Evolutionary conservation across 2,329 filamentous ascomycete species (phyloP).

Genomic region (Leptographium wingfieldii): DNA sequence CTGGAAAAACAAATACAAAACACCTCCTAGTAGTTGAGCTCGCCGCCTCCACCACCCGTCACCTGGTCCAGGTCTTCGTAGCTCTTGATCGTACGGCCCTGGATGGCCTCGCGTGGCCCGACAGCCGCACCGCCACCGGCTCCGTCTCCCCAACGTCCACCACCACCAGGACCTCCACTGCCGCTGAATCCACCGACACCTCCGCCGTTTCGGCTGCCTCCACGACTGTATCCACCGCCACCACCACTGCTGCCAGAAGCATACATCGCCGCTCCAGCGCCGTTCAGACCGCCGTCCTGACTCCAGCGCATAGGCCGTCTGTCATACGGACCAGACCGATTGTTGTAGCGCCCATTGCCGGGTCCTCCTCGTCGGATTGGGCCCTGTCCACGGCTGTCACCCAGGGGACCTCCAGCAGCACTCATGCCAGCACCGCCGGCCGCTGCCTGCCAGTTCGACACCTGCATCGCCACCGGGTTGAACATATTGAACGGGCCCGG

Average conservation of each 20-base stretch:
- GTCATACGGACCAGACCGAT: constrained; percentile 62
- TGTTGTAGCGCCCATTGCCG: constrained; percentile 40
- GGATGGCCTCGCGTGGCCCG: constrained; percentile 81
- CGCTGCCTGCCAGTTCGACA: constrained; percentile 33
- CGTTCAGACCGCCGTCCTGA: constrained; percentile 25
- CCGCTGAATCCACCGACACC: constrained; percentile 26
- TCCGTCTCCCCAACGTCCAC: constrained; percentile 59
- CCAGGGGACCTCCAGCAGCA: constrained; percentile 48
- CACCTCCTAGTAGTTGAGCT: constrained; percentile 65
- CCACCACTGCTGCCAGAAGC: constrained; percentile 30
- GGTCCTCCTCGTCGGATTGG: constrained; percentile 51
- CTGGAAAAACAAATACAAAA: neutral
- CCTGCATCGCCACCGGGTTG: constrained; percentile 30
- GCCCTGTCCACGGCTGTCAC: constrained; percentile 42
- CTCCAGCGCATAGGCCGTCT: constrained; percentile 44
- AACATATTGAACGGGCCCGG: constrained; percentile 35
- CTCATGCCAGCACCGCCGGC: constrained; percentile 16
- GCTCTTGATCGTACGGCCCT: constrained; percentile 85
- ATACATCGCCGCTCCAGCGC: constrained; percentile 22
- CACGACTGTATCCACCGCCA: constrained; percentile 20
- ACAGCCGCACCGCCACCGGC: constrained; percentile 61
- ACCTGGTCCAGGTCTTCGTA: constrained; percentile 95
- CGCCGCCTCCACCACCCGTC: constrained; percentile 59
- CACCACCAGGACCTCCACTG: constrained; percentile 11
- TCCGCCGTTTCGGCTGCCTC: constrained; percentile 21